Base-by-base conservation (phyloP, 441 rosid species). In the Pelargonium australe region DNA sequence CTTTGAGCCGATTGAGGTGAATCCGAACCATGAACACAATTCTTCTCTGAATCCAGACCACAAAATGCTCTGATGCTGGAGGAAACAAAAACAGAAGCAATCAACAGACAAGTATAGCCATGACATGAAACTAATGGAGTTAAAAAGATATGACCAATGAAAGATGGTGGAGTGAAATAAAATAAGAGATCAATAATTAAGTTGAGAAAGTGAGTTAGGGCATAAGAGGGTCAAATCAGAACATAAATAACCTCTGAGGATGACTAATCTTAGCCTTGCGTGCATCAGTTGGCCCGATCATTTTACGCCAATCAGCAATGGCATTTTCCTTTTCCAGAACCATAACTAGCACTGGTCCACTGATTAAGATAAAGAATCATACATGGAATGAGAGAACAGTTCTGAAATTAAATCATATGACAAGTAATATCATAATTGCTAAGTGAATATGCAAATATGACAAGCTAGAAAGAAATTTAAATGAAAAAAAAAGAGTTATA, bases 21-120 rank as follows among this genome's bases (percentile, higher is more conserved):
- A 82, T 89, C 97, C 0, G 96, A 93, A 69, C 97, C 96, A 72
- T 88, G 95, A 63, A 89, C 87, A 67, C 95, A 93, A 64, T 90
- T 93, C 68, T 72, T 82, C 76, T 87, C 86, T 3, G 71, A 81
- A 83, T 89, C 84, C 37, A 76, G 61, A 41, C 98, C 95, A 41
- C 93, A 88, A 69, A 88, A 80, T 74, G 95, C 94, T 81, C 93
- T 83, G 65, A 92, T 80, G 80, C 96, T 92, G 79, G 60, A 78
- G 65, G 58, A 66, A 47, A 45, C 25, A 65, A 64, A 63, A 53
- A 49, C 34, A 25, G 34, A 72, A 67, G 63, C 20, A 65, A 69
- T 58, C 13, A 58, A 37, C 41, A 37, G 41, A 37, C 41, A 37
- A 37, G 55, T 47, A 12, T 5, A 47, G 13, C 16, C 55, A 10